These are phyloP conservation scores for Vitis cinerea DNA, from an alignment of 164 flowering plant genomes.

Conservation along the genomic window DNA sequence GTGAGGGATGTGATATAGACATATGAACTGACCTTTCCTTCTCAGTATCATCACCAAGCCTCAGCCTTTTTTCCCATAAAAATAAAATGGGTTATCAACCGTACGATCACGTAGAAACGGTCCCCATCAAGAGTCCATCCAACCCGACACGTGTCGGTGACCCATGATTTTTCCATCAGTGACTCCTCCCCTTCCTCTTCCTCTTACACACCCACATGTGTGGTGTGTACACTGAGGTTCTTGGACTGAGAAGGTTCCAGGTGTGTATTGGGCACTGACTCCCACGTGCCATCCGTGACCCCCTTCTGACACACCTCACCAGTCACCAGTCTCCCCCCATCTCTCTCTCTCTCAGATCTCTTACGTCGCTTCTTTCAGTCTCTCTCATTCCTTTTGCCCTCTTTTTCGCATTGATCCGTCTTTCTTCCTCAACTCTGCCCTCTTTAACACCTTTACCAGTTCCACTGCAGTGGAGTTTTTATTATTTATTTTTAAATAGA, in stretches of 20 bases:
- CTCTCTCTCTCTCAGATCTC: constrained; percentile 12
- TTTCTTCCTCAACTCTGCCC: constrained; percentile 2
- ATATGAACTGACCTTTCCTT: constrained; percentile 28
- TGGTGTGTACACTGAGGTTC: too few species aligned
- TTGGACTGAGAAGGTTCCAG: neutral
- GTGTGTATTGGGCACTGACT: constrained; percentile 27
- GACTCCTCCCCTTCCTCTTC: neutral
- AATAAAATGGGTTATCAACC: constrained; percentile 6
- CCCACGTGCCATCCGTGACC: constrained; percentile 20
- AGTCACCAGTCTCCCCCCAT: neutral
- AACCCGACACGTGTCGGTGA: constrained; percentile 16
- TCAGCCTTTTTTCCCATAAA: neutral
- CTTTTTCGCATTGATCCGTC: constrained; percentile 17
- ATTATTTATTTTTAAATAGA: too few species aligned
- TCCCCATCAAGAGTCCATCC: neutral
- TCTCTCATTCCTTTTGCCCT: constrained; percentile 38
- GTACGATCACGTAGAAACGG: constrained; percentile 18
- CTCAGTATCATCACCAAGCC: constrained; percentile 3
- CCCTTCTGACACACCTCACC: constrained; percentile 3
- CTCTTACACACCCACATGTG: neutral
- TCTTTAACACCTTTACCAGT: neutral
- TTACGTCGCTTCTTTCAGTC: constrained; percentile 15
- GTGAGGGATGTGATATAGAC: constrained; percentile 26
- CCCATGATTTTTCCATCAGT: constrained; percentile 3
- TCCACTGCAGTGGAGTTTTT: too few species aligned